phyloP scores from a whole-genome alignment of 2,329 filamentous ascomycete genomes.

The Penicillium sp. region DNA sequence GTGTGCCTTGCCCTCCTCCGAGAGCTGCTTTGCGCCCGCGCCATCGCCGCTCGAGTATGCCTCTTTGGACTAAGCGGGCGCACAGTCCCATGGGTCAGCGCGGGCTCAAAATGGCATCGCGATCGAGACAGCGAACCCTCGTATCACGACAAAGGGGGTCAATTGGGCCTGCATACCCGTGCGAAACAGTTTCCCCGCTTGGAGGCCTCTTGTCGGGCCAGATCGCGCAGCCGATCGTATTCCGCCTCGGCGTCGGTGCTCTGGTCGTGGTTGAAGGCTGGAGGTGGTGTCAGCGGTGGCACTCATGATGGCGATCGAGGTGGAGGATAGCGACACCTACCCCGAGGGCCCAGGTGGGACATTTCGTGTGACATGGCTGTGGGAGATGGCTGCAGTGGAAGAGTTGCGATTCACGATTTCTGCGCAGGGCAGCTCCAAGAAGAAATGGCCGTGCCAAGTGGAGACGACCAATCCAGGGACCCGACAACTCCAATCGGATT shows the following conservation, averaged over 20 bases:
- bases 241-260: conserved; percentile 71
- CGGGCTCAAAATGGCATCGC: neutral
- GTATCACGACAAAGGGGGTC: too few species aligned
- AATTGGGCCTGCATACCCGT: conserved; percentile 50
- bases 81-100: too few species aligned
- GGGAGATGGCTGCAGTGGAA: too few species aligned
- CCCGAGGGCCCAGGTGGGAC: conserved; percentile 42
- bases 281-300: neutral
- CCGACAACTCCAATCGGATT: conserved; percentile 24
- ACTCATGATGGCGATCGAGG: too few species aligned
- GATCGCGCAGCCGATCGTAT: conserved; percentile 84
- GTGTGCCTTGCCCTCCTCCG: conserved; percentile 80
- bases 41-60: conserved; percentile 84
- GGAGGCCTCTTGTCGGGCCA: conserved; percentile 74
- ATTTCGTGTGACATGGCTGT: conserved; percentile 43
- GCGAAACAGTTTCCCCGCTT: conserved; percentile 78
- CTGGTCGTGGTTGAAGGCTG: conserved; percentile 73
- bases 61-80: conserved; percentile 46
- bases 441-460: conserved; percentile 8
- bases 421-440: conserved; percentile 1
- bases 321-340: conserved; percentile 27
- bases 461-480: conserved; percentile 4
- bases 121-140: too few species aligned
- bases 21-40: conserved; percentile 75
- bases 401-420: too few species aligned